These are phyloP conservation scores for Hypoxylon sp. DNA, from an alignment of 2,329 filamentous ascomycete genomes.

Conservation along the genomic window DNA sequence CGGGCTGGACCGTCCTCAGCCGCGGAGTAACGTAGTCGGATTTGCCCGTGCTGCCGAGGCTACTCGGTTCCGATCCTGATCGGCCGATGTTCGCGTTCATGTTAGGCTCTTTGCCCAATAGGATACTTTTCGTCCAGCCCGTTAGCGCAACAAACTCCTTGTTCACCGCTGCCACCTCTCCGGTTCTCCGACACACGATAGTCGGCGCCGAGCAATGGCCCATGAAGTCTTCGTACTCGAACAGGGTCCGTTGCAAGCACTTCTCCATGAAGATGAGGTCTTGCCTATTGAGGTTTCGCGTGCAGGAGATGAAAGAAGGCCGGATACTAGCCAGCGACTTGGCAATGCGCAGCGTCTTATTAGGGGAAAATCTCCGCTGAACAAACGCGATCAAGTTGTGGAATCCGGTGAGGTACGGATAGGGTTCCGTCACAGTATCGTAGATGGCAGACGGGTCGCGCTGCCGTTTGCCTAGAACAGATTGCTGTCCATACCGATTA, in stretches of 20 bases:
- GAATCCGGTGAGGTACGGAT: constrained; percentile 89
- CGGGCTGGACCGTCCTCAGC: constrained; percentile 54
- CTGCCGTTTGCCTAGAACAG: constrained; percentile 64
- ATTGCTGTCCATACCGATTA: constrained; percentile 54
- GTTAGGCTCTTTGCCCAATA: constrained; percentile 88
- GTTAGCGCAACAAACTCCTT: constrained; percentile 97
- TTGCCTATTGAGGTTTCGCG: constrained; percentile 83
- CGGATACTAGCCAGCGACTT: constrained; percentile 89
- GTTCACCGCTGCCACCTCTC: constrained; percentile 92
- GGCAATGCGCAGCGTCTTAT: constrained; percentile 82
- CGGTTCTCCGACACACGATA: constrained; percentile 88
- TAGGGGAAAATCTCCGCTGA: constrained; percentile 77
- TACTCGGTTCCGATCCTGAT: constrained; percentile 54
- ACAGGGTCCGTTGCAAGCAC: constrained; percentile 90
- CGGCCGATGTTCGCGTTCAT: constrained; percentile 81
- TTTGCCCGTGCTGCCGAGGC: constrained; percentile 52
- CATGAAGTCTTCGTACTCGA: constrained; percentile 93
- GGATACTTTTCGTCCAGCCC: constrained; percentile 89
- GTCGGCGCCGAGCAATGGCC: constrained; percentile 88
- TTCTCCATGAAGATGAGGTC: constrained; percentile 98
- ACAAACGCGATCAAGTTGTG: constrained; percentile 86
- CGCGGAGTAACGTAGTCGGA: constrained; percentile 60
- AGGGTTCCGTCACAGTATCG: constrained; percentile 86
- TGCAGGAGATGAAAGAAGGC: constrained; percentile 91
- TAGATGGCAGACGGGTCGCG: constrained; percentile 87